These are phyloP conservation scores for Avena eriantha DNA, from an alignment of 176 grass and related monocot genomes.

Conservation along the genomic window DNA sequence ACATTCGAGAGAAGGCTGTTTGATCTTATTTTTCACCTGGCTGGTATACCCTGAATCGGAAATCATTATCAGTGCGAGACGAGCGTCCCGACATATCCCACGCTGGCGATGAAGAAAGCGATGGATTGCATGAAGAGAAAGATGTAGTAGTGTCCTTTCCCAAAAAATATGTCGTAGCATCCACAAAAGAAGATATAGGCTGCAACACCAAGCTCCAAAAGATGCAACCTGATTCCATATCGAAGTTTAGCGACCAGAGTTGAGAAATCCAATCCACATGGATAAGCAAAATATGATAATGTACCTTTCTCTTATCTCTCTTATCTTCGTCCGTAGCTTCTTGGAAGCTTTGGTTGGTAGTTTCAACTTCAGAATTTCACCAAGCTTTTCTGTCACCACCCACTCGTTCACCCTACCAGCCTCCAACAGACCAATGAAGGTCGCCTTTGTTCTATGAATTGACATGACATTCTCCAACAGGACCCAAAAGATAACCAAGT, in stretches of 20 bases:
- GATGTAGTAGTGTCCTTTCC: conserved; percentile 65
- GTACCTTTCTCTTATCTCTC: conserved; percentile 64
- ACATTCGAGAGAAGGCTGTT: conserved; percentile 37
- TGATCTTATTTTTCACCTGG: conserved; percentile 37
- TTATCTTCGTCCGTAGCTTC: conserved; percentile 42
- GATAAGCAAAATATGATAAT: background rate
- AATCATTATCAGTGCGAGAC: conserved; percentile 42
- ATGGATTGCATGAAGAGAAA: conserved; percentile 76
- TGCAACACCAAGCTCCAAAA: conserved; percentile 69
- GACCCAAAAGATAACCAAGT: conserved; percentile 80
- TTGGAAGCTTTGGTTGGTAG: conserved; percentile 45
- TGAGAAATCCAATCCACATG: background rate
- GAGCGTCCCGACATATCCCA: conserved; percentile 74
- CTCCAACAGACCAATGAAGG: conserved; percentile 74
- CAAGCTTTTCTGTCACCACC: conserved; percentile 88
- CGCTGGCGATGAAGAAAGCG: conserved; percentile 66
- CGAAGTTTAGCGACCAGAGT: conserved; percentile 22
- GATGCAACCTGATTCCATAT: conserved; percentile 61
- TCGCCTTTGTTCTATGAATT: conserved; percentile 81
- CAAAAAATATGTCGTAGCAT: conserved; percentile 63
- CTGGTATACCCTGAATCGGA: background rate
- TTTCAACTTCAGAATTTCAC: conserved; percentile 66
- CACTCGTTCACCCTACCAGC: conserved; percentile 80
- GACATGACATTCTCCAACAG: conserved; percentile 97
- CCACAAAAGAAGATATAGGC: conserved; percentile 76